Base-by-base conservation (phyloP, 495 filamentous ascomycete species). In the Melanomma pulvis-pyrius region DNA sequence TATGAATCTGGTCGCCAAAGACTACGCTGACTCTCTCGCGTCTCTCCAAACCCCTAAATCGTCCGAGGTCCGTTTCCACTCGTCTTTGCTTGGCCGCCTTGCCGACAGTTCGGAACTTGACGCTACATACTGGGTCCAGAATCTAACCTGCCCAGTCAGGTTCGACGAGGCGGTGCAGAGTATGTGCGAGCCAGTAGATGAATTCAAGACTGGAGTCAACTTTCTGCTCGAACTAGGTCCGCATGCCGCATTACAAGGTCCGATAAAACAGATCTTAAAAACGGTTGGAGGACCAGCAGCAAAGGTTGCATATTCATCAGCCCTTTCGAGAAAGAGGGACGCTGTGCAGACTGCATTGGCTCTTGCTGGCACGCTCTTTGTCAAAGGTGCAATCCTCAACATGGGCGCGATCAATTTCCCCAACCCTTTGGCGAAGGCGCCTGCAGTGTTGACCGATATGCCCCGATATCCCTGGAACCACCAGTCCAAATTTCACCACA, bases 231-330 rank as follows among this genome's bases (percentile, higher is more conserved):
- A 87, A 65, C 71, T 87, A n/a, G 89, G 89, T 0, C 87, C 89
- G n/a, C 88, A 91, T 63, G 76, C 81, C 7, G 86, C 87, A 1
- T 77, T 92, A 0, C 79, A 84, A 52, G 84, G 83, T 0, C 86
- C 87, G 1, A 69, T 88, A 25, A 68, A 68, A 41, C 58, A 68
- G 28, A 58, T 41, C 17, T 34, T 68, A 17, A 68, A 68, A 41
- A 11, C 39, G 24, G 55, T 61, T 32, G 63, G 63, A 0, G 62
- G 62, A 7, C 34, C 53, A 1, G 62, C 47, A 9, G 34, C 25
- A 12, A 67, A 67, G 56, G 55, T 59, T 29, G 21, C 63, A 22
- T 67, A 67, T 47, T 19, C 56, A 32, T 22, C 63, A 9, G 29
- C 60, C 1, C 62, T 70, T 36, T 19, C 46, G 12, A 60, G 67